phyloP scores from a whole-genome alignment of 2,329 filamentous ascomycete species.

The Fusarium chuoi region DNA sequence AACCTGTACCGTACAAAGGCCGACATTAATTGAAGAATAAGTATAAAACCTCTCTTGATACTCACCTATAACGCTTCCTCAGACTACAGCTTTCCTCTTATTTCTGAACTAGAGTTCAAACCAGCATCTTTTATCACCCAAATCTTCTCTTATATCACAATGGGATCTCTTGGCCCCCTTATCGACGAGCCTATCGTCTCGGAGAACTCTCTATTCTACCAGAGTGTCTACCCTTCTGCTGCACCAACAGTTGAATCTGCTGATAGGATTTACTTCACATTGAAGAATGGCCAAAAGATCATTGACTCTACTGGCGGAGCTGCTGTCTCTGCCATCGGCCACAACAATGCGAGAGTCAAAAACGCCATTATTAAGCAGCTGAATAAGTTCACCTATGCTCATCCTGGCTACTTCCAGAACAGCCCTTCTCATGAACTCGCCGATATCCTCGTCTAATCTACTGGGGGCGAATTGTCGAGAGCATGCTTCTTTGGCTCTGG shows the following conservation, averaged over 20 bases:
- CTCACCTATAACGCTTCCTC: fast-evolving
- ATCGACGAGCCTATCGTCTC: not conserved
- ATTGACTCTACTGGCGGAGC: not conserved
- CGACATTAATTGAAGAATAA: not conserved
- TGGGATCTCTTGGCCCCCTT: not conserved
- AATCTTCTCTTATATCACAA: not conserved
- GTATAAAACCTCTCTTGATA: not conserved
- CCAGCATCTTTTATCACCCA: not conserved
- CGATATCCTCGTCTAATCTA: not conserved
- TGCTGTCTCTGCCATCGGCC: not conserved
- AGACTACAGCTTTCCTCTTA: not conserved
- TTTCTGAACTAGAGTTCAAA: not conserved
- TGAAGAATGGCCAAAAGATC: not conserved
- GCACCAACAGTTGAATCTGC: not conserved
- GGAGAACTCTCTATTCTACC: not conserved
- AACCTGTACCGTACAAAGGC: not conserved
- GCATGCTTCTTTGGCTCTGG: not conserved
- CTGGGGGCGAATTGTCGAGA: not conserved
- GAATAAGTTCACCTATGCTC: not conserved
- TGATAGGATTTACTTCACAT: not conserved
- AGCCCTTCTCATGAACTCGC: not conserved
- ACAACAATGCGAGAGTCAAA: not conserved
- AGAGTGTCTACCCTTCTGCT: not conserved
- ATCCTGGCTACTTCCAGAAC: not conserved
- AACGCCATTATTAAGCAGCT: not conserved